Evolutionary conservation across 2,329 filamentous ascomycete genomes (phyloP), one percentile per base, ranked within the genome.

Genomic region (Claviceps sp.): DNA sequence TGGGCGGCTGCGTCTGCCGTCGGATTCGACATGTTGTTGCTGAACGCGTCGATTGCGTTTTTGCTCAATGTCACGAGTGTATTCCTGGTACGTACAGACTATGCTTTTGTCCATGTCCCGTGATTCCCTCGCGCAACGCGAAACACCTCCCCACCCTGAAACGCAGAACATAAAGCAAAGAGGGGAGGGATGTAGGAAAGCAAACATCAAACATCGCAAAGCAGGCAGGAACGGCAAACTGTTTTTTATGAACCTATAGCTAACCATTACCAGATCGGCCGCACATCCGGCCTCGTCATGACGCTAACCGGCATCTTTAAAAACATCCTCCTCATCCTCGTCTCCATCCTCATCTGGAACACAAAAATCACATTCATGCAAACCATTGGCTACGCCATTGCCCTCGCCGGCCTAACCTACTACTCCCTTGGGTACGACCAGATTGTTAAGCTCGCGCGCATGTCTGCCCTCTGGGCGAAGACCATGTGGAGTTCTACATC

Each of bases 281-380:
- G 87, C 70, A 94, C 88, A 7, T 94, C 88, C 2, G 86, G 85
- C 52, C 79, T 94, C 49, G 86, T 90, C 60, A 85, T 94, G 71
- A 89, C 87, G 37, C 79, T 94, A 23, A 89, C 83, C 53, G 87
- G 88, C 65, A 88, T 94, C 57, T 79, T 93, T 62, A 94, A 94
- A 71, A 87, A 89, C 67, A 90, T 94, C 55, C 79, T 94, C 53
- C 81, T 94, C 51, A 86, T 94, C 57, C 72, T 78, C 54, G 77
- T 81, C 53, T 88, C 85, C 50, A 85, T 93, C 68, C 66, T 87
- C 62, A 82, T 91, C 64, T 93, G 87, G 83, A 73, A 77, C 58
- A 88, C 86, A 52, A 76, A 79, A 36, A 83, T 93, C 62, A 76
- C 82, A 20, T 64, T 70, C 23, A 74, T 88, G 52, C 88, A 94